These are phyloP conservation scores for Blastocrithidia nonstop DNA, from an alignment of 208 protist genomes.

Conservation along the genomic window DNA sequence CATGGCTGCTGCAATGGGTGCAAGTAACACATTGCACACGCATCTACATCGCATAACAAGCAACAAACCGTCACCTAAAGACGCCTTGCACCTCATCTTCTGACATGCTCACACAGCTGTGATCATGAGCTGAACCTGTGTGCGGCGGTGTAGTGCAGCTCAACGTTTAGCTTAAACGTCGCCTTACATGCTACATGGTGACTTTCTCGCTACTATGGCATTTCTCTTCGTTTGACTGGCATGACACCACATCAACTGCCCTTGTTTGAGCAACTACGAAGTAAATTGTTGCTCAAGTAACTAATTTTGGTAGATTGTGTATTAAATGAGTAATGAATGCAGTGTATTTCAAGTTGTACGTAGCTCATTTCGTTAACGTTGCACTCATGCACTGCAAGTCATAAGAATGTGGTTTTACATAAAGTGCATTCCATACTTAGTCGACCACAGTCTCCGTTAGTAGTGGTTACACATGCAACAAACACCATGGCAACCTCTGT, in stretches of 20 bases:
- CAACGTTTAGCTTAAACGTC: conserved; percentile 10
- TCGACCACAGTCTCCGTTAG: no score
- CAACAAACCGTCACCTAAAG: no score
- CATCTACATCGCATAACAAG: no score
- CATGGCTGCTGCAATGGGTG: no score
- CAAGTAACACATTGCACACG: no score
- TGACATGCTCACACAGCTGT: not conserved
- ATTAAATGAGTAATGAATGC: conserved; percentile 37
- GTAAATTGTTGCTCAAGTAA: conserved; percentile 24
- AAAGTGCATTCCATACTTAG: conserved; percentile 63
- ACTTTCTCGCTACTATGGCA: conserved; percentile 43
- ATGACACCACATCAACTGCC: conserved; percentile 24
- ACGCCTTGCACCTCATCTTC: no score
- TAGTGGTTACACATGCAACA: no score
- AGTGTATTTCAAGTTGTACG: conserved; percentile 36
- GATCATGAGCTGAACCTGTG: not conserved
- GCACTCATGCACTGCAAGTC: conserved; percentile 22
- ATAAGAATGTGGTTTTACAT: conserved; percentile 21
- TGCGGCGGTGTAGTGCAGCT: conserved; percentile 16
- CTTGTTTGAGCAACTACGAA: conserved; percentile 26
- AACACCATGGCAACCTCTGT: no score
- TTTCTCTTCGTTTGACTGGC: conserved; percentile 39
- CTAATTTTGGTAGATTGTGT: conserved; percentile 24
- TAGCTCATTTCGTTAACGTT: conserved; percentile 36
- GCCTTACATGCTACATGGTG: conserved; percentile 35